phyloP scores from a whole-genome alignment of 148 eudicot species.

The Rhododendron kiyosumense region DNA sequence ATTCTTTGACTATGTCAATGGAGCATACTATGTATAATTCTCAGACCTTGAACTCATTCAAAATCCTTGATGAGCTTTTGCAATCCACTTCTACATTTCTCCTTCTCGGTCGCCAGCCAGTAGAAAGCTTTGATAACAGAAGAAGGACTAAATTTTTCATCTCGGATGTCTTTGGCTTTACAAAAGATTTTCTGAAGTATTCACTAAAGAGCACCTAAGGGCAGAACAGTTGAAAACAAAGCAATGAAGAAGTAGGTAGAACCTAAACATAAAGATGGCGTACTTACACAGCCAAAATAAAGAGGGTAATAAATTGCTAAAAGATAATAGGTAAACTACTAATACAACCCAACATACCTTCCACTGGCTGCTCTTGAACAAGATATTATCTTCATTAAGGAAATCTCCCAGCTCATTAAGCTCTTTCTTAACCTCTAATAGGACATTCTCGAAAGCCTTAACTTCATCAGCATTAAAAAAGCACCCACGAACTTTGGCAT shows the following conservation, averaged over 20 bases:
- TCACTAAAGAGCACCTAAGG: constrained; percentile 66
- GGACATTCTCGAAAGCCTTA: constrained; percentile 31
- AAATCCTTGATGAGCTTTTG: constrained; percentile 36
- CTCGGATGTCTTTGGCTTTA: constrained; percentile 30
- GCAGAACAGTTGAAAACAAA: background rate
- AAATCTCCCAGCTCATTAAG: constrained; percentile 60
- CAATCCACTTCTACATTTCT: constrained; percentile 38
- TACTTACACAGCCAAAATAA: background rate
- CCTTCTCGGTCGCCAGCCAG: constrained; percentile 69
- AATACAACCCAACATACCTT: constrained; percentile 37
- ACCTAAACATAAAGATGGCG: background rate
- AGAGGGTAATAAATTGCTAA: background rate
- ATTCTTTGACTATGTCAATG: constrained; percentile 46
- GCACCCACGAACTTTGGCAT: constrained; percentile 57
- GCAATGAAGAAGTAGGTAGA: background rate
- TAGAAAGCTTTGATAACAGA: constrained; percentile 49
- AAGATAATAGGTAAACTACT: background rate
- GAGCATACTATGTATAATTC: constrained; percentile 48
- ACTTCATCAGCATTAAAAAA: constrained; percentile 57
- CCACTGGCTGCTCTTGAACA: constrained; percentile 54
- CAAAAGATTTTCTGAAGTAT: constrained; percentile 58
- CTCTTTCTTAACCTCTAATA: constrained; percentile 55
- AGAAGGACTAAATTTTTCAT: constrained; percentile 45
- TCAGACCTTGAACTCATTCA: constrained; percentile 61
- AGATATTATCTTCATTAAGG: constrained; percentile 44